A percentile compares a stretch with the other conserved stretches of the same genome.
Conservation (phyloP, 2,329 filamentous ascomycete species). For the Xylariaceae sp. region DNA sequence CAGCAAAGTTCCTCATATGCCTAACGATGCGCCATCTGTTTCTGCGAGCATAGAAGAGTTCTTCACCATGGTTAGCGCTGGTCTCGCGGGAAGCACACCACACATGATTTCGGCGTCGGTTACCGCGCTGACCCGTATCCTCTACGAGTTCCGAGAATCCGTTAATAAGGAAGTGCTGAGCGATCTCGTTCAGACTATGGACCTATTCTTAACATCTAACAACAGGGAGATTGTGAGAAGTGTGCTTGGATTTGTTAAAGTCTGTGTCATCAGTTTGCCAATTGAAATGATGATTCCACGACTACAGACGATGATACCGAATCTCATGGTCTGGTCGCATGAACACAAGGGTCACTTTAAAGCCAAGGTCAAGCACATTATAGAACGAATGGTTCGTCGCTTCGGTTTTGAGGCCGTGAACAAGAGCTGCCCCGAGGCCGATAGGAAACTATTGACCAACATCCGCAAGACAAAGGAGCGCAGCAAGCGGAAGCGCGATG, state of each 20-base stretch:
- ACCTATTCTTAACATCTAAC: constrained; percentile 91
- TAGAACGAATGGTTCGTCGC: constrained; percentile 87
- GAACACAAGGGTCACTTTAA: constrained; percentile 98
- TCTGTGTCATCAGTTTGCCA: constrained; percentile 82
- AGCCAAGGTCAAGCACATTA: constrained; percentile 94
- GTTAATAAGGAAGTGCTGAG: constrained; percentile 65
- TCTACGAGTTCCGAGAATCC: constrained; percentile 79
- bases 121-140: constrained; percentile 84
- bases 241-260: constrained; percentile 93
- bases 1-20: constrained; percentile 81
- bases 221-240: constrained; percentile 95
- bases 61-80: constrained; percentile 96
- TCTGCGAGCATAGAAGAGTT: constrained; percentile 86
- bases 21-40: constrained; percentile 68
- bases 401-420: constrained; percentile 82
- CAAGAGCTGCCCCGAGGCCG: constrained; percentile 73
- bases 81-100: constrained; percentile 83
- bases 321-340: constrained; percentile 92
- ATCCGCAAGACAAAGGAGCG: constrained; percentile 94
- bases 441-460: constrained; percentile 85
- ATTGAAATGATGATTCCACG: constrained; percentile 72
- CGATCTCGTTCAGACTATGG: constrained; percentile 89
- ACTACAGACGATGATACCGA: constrained; percentile 72
- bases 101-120: constrained; percentile 99
- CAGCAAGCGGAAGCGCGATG: constrained; percentile 81